A percentile compares a stretch with the other conserved stretches of the same genome.
phyloP scores from a whole-genome alignment of 1,139 yeast genomes.

The Zygosaccharomyces pseudobailii region DNA sequence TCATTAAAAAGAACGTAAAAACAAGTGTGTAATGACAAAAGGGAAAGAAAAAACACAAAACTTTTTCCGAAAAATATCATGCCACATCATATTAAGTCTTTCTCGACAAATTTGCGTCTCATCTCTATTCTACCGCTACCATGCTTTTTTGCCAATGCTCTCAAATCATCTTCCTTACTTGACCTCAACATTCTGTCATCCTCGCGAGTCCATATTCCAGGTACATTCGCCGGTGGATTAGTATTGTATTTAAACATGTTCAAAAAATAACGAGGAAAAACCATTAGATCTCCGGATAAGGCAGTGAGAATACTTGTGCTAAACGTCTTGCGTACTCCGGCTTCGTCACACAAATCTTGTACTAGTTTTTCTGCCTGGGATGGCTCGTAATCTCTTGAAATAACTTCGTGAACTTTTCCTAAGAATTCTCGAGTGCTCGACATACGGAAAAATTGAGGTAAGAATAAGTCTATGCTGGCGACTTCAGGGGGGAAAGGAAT shows the following conservation, averaged over 20 bases:
- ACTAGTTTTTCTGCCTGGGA: constrained; percentile 43
- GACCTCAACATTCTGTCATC: constrained; percentile 39
- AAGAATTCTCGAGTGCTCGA: constrained; percentile 28
- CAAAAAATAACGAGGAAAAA: constrained; percentile 43
- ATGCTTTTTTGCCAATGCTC: constrained; percentile 35
- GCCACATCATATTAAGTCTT: constrained; percentile 29
- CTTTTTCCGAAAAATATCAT: background rate
- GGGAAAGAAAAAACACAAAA: background rate
- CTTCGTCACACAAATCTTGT: constrained; percentile 40
- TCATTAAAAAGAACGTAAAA: background rate
- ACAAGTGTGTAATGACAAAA: background rate
- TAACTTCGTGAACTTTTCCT: constrained; percentile 39
- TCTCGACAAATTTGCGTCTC: constrained; percentile 38
- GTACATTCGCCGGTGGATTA: constrained; percentile 41
- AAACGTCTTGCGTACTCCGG: constrained; percentile 44
- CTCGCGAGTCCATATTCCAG: constrained; percentile 48
- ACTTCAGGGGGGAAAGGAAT: constrained; percentile 33
- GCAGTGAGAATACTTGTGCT: constrained; percentile 45
- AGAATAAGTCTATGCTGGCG: constrained; percentile 30
- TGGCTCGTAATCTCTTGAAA: constrained; percentile 40
- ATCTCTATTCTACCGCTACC: constrained; percentile 39
- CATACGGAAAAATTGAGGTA: constrained; percentile 32
- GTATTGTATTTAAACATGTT: constrained; percentile 42
- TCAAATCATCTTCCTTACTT: constrained; percentile 33
- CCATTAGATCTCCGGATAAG: constrained; percentile 46